Evolutionary conservation across 345 rosid genomes (phyloP).

Genomic region (Brassica cretica): DNA sequence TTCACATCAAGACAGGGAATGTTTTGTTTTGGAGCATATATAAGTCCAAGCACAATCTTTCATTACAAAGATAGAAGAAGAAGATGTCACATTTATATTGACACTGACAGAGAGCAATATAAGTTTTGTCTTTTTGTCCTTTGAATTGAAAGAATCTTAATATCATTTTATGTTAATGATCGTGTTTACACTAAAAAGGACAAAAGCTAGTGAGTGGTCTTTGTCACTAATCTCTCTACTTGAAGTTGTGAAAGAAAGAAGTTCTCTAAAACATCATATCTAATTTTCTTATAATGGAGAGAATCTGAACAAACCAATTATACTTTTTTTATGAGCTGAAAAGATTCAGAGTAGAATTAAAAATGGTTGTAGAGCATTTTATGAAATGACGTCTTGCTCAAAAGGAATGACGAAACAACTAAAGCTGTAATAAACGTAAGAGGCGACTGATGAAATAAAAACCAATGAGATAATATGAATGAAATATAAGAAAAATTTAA

Average conservation of each 20-base stretch:
- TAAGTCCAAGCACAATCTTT: conserved; percentile 18
- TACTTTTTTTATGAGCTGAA: neutral
- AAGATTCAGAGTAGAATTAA: neutral
- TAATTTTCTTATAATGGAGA: conserved; percentile 5
- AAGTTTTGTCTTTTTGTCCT: neutral
- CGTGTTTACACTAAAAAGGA: conserved; percentile 2
- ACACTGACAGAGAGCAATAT: conserved; percentile 2
- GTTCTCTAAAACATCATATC: conserved; percentile 7
- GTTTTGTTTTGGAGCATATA: neutral
- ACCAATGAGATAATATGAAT: neutral
- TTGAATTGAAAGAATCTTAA: neutral
- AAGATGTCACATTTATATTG: conserved; percentile 3
- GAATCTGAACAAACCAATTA: neutral
- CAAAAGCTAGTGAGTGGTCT: conserved; percentile 23
- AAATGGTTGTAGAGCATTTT: neutral
- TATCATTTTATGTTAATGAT: neutral
- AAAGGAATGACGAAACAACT: neutral
- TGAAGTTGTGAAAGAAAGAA: neutral
- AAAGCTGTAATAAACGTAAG: neutral
- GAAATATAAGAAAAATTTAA: neutral
- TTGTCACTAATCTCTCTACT: conserved; percentile 19
- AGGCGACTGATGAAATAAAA: neutral
- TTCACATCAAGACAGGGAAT: neutral
- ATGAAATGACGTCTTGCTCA: neutral
- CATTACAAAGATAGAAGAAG: conserved; percentile 12